Evolutionary conservation across 2,329 filamentous ascomycete genomes (phyloP), one percentile per base, ranked within the genome.

Genomic region (Aquanectria penicillioides): DNA sequence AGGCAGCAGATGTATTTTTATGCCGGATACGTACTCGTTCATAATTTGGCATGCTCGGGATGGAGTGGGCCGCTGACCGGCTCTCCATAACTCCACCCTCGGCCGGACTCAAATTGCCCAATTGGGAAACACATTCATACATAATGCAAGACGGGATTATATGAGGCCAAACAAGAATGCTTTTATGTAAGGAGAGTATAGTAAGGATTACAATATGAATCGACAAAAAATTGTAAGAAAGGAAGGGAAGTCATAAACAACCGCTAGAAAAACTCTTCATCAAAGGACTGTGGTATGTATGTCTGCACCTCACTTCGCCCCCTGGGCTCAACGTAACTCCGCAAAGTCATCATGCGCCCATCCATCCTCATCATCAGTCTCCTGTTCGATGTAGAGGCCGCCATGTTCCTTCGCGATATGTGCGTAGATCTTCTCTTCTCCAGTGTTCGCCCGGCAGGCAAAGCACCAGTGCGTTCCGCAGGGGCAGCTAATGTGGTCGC

Each of bases 381-480:
- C 64, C 13, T 25, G 58, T 53, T 63, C 73, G 40, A 68, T 63
- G 1, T 64, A 74, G 43, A 68, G 62, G 1, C 75, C 75, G 0
- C 71, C 72, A 59, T 80, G 77, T 17, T 53, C 70, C 10, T 34
- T 17, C 5, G 41, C 48, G 64, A 81, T 75, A 56, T 81, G 78
- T 1, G 26, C 10, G 58, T 80, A 81, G 20, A 81, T 77, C 3
- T 59, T 41, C 0, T 38, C 31, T 3, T 47, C 43, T 4, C 59
- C 57, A 11, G 69, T 71, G 13, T 62, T 59, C 57, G 70, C 57
- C 0, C 77, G 75, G 60, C 75, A 81, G 10, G 70, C 67, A 70
- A 73, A 80, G 53, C 77, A 80, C 78, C 78, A 80, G 55, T 80
- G 73, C 13, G 61, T 65, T 2, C 68, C 64, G 29, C 74, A 77